A percentile compares a stretch with the other conserved stretches of the same genome.
phyloP scores from a whole-genome alignment of 2,329 filamentous ascomycete species.

The Didymellaceae sp. region DNA sequence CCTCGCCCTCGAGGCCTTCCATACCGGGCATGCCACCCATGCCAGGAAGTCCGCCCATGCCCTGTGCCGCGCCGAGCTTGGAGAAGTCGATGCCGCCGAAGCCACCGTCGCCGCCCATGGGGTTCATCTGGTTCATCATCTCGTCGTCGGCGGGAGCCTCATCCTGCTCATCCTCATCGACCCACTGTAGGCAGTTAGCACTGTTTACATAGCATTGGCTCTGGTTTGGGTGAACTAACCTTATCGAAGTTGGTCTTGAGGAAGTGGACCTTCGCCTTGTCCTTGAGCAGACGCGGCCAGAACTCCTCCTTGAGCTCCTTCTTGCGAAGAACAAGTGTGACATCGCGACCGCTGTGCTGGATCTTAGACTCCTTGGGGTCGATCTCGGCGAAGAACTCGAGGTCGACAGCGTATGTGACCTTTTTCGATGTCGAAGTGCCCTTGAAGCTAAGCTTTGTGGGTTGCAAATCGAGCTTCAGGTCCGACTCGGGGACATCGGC shows the following conservation, averaged over 20 bases:
- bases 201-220: neutral
- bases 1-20: conserved; percentile 43
- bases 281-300: conserved; percentile 96
- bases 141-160: conserved; percentile 89
- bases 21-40: conserved; percentile 32
- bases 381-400: conserved; percentile 91
- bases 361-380: conserved; percentile 83
- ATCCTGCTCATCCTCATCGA: conserved; percentile 98
- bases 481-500: conserved; percentile 79
- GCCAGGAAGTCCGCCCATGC: conserved; percentile 40
- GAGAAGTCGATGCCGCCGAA: conserved; percentile 93
- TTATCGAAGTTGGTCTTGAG: conserved; percentile 99
- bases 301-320: conserved; percentile 94
- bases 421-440: conserved; percentile 86
- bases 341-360: conserved; percentile 85
- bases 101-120: conserved; percentile 68
- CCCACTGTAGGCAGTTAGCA: conserved; percentile 67
- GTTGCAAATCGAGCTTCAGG: conserved; percentile 82
- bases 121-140: conserved; percentile 60
- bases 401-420: conserved; percentile 81
- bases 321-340: conserved; percentile 93
- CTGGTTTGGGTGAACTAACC: conserved; percentile 55
- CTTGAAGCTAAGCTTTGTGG: conserved; percentile 78
- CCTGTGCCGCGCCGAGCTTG: conserved; percentile 68
- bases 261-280: conserved; percentile 87